These are phyloP conservation scores for Funneliformis mosseae DNA, from an alignment of 192 early-diverging fungal genomes.

Conservation along the genomic window DNA sequence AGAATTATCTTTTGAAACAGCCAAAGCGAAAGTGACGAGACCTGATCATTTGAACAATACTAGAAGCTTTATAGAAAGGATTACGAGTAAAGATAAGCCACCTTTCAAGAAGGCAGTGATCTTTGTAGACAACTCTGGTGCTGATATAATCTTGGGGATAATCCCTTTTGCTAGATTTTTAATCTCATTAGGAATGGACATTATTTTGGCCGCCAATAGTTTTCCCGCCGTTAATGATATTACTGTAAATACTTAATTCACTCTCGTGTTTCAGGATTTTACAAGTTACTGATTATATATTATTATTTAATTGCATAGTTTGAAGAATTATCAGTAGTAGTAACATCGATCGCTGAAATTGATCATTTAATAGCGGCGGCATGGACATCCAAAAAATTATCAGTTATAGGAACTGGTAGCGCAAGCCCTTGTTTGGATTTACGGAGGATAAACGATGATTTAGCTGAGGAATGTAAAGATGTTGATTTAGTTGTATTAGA, in stretches of 20 bases:
- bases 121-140: constrained; percentile 85
- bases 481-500: constrained; percentile 80
- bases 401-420: constrained; percentile 69
- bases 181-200: constrained; percentile 50
- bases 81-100: constrained; percentile 31
- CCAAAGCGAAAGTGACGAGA: constrained; percentile 44
- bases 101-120: constrained; percentile 64
- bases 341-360: constrained; percentile 43
- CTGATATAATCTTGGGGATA: constrained; percentile 78
- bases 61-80: constrained; percentile 44
- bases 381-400: constrained; percentile 40
- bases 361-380: constrained; percentile 50
- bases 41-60: constrained; percentile 49
- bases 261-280: too few species aligned
- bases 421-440: constrained; percentile 75
- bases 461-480: constrained; percentile 49
- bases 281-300: background rate
- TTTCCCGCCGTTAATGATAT: constrained; percentile 81
- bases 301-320: constrained; percentile 32
- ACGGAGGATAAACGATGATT: constrained; percentile 60
- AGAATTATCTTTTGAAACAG: constrained; percentile 60
- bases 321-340: constrained; percentile 56
- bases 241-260: constrained; percentile 46
- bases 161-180: constrained; percentile 75
- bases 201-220: constrained; percentile 77